Evolutionary conservation across 257 asterid species (phyloP), one percentile per base, ranked within the genome.

Genomic region (Nicotiana tabacum): DNA sequence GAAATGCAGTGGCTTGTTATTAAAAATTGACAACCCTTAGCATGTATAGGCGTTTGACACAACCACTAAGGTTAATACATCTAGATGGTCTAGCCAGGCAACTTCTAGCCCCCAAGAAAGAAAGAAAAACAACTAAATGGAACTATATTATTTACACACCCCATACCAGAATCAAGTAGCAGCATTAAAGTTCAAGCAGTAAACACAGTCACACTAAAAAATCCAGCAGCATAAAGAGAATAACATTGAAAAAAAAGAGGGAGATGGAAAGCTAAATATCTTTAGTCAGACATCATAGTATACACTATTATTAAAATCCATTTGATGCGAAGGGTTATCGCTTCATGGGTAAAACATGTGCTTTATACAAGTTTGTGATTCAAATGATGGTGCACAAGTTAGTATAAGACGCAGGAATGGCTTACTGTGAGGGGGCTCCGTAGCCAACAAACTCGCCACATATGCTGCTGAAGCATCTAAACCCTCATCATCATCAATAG

Each of bases 391-490:
- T 72, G 18, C 60, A 72, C 37, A 72, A 72, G 35, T 46, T 72
- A 77, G 80, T 37, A 13, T 15, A 53, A 30, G 33, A 79, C 57
- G 61, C 6, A 62, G 62, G 27, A 74, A 48, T 82, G 86, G 89
- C 98, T 92, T 87, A 95, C 98, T 86, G 64, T 91, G 90, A 43
- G 92, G 86, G 67, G 97, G 97, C 77, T 93, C 98, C 33, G 93
- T 90, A 60, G 97, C 93, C 91, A 93, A 83, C 85, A 95, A 90
- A 92, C 96, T 92, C 8, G 98, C 96, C 87, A 95, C 93, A 91
- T 95, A 90, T 70, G 97, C 85, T 43, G 98, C 97, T 68, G 99
- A 87, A 77, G 95, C 94, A 82, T 93, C 98, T 94, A 95, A 84
- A 83, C 98, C 98, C 83, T 92, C 95, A 12, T 88, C 12, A 81